Percentiles rank a stretch among this genome's conserved stretches.
Conservation (phyloP, 306 rosid genomes). For the Quercus parvula region DNA sequence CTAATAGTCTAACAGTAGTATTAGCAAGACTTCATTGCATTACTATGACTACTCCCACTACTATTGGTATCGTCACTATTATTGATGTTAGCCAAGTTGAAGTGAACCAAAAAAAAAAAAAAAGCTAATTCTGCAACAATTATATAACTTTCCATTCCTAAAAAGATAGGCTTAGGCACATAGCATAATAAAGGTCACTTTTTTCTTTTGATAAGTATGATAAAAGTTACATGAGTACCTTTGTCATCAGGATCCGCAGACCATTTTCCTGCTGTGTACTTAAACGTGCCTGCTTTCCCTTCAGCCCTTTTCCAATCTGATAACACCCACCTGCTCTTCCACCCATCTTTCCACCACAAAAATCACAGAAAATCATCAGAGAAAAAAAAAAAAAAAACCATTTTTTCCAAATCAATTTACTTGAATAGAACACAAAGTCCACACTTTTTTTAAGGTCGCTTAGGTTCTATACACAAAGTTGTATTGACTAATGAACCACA, state of each 20-base stretch:
- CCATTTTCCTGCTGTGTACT: constrained; percentile 79
- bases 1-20: too few relatives aligned
- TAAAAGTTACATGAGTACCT: constrained; percentile 33
- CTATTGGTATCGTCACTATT: too few relatives aligned
- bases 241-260: constrained; percentile 72
- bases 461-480: too few relatives aligned
- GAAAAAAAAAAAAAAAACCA: neutral
- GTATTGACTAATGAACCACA: too few relatives aligned
- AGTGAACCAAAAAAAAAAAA: too few relatives aligned
- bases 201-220: too few relatives aligned
- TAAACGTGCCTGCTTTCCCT: constrained; percentile 76
- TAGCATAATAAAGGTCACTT: too few relatives aligned
- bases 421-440: neutral
- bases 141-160: neutral
- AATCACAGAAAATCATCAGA: constrained; percentile 8
- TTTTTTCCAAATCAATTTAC: constrained; percentile 4
- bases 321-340: constrained; percentile 80
- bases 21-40: too few relatives aligned
- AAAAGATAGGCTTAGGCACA: neutral
- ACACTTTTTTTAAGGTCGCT: too few relatives aligned
- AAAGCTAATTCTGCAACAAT: neutral
- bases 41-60: too few relatives aligned
- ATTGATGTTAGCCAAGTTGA: too few relatives aligned
- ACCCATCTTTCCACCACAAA: constrained; percentile 43
- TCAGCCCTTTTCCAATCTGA: constrained; percentile 83